Base-by-base conservation (phyloP, 2,329 filamentous ascomycete genomes). In the Orbilia oligospora region DNA sequence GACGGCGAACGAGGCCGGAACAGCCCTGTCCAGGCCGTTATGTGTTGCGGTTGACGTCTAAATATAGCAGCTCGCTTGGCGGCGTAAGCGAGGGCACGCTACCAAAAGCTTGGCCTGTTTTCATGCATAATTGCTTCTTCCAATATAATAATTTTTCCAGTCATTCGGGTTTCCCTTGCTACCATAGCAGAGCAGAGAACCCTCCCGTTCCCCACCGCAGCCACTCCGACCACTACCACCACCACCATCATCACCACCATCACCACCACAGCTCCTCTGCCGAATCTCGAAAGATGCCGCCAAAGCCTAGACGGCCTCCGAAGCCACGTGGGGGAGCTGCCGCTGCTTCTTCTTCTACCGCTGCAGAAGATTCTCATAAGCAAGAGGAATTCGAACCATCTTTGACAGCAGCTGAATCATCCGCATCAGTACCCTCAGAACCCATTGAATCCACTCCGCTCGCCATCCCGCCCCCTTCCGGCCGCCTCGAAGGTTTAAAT, bases 391-490 rank as follows among this genome's bases (percentile, higher is more conserved):
- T 63, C 10, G 38, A 56, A 24, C 16, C 53, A 36, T 2, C 48
- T 16, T 24, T 20, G 16, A 63, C 67, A 2, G 64, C 58, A 36
- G 33, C 58, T 5, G 56, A 65, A 9, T 10, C 63, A 20, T 51
- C 44, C 20, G 9, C 56, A 33, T 56, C 30, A 27, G 36, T 56
- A 56, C 53, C 53, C 2, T 61, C 33, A 33, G 68, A 53, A 38
- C 8, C 48, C 27, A 55, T 73, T 22, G 70, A 71, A 22, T 80
- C 76, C 12, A 61, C 79, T 44, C 75, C 79, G 12, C 63, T 68
- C n/a, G 76, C 81, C 18, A 81, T 81, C 53, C 80, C 81, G 8
- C 81, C 81, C 10, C 81, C 81, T 9, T 65, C 76, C 6, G 81
- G 81, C 1, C 79, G 81, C 49, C 76, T 82, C 2, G 81, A 82